These are phyloP conservation scores for Russula compacta DNA, from an alignment of 768 basidiomycete species.

Conservation along the genomic window DNA sequence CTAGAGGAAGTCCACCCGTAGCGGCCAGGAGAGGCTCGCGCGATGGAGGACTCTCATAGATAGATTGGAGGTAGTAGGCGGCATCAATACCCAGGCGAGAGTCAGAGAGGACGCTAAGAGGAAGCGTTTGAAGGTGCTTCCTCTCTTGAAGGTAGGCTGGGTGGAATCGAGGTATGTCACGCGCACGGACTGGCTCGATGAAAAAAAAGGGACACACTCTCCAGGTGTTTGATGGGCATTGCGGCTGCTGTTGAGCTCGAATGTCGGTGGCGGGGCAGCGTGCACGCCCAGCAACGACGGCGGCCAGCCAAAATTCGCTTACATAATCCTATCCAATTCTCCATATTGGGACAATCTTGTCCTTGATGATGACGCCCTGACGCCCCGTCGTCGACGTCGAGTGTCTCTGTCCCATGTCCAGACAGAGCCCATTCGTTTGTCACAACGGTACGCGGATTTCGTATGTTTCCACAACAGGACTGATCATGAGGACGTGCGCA, in stretches of 20 bases:
- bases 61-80: slow-evolving; percentile 72
- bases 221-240: slow-evolving; percentile 80
- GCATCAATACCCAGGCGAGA: slow-evolving; percentile 97
- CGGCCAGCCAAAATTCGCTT: slow-evolving; percentile 11
- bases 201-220: slow-evolving; percentile 43
- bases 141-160: slow-evolving; percentile 81
- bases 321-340: not conserved
- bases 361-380: not conserved
- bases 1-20: slow-evolving; percentile 89
- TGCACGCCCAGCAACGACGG: not conserved
- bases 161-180: not conserved
- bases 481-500: not conserved
- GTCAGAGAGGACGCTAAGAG: slow-evolving; percentile 74
- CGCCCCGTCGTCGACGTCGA: not conserved
- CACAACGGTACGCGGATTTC: not conserved
- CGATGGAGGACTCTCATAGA: slow-evolving; percentile 67
- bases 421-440: not conserved
- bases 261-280: slow-evolving; percentile 2
- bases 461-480: not conserved
- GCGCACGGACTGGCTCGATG: not conserved
- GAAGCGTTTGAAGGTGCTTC: slow-evolving; percentile 76
- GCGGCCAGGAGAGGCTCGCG: slow-evolving; percentile 90
- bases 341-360: not conserved
- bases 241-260: slow-evolving; percentile 10
- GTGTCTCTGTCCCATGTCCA: too few species aligned